Evolutionary conservation across 352 stramenopile genomes (phyloP), one percentile per base, ranked within the genome.

Genomic region (Phytophthora pisi): DNA sequence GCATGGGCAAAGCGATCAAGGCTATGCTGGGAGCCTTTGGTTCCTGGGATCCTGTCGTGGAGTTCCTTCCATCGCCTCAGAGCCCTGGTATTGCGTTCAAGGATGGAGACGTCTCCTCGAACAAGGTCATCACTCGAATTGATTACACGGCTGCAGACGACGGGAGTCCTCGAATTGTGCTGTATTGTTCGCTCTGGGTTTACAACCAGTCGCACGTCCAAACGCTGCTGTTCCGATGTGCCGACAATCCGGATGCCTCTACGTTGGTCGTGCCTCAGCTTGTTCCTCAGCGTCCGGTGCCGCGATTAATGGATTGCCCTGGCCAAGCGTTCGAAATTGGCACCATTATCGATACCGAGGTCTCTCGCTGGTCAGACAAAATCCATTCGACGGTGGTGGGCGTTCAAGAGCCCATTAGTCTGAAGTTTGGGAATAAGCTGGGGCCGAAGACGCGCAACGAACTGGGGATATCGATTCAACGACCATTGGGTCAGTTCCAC

Each of bases 201-300:
- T 97, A 96, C 66, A 97, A 97, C 55, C 88, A 97, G 59, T 95
- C 85, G 20, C 89, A 97, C 26, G 78, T 97, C 8, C 78, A 90
- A 26, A 91, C 77, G 31, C 59, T 97, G 28, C 61, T 95, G 16
- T 88, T 95, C 28, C 86, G 89, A 9, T 91, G 78, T 60, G 73
- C 87, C 2, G 88, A 96, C 40, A 82, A 84, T 2, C 52, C 70
- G 5, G 77, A 79, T 54, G 60, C 72, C 2, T 53, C 72, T 3
- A 68, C 72, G n/a, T 65, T 95, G 24, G 68, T 73, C 23, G 77
- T 86, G 0, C 89, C 88, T 60, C 83, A 91, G 49, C 66, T 93
- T 3, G 74, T 94, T 15, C 75, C 79, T 1, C 78, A 93, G 26
- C 78, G 82, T 6, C 82, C 80, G 2, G 83, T 92, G n/a, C 89